Conservation (phyloP, 202 grass and related monocot species). For the Setaria italica region DNA sequence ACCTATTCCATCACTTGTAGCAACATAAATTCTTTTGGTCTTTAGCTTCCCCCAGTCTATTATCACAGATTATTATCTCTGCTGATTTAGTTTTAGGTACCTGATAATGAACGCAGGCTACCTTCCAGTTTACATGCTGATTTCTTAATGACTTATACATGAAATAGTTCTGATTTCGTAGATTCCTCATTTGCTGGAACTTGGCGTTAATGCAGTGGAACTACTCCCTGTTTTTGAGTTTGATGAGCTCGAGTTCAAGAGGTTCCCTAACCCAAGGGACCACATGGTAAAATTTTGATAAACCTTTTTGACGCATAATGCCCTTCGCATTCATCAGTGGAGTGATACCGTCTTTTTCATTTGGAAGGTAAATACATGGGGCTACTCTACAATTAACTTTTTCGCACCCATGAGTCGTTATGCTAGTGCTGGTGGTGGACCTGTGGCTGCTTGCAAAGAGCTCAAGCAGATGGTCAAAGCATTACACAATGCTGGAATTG, state of each 20-base stretch:
- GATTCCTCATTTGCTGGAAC: slow-evolving; percentile 97
- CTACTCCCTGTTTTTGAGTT: slow-evolving; percentile 96
- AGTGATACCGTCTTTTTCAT: slow-evolving; percentile 44
- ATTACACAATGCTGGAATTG: slow-evolving; percentile 96
- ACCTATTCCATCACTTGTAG: slow-evolving; percentile 5
- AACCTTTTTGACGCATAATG: background rate
- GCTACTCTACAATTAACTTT: slow-evolving; percentile 98
- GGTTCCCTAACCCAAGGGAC: slow-evolving; percentile 87
- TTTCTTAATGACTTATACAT: slow-evolving; percentile 38
- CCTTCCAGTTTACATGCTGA: slow-evolving; percentile 28
- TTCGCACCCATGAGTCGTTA: slow-evolving; percentile 99
- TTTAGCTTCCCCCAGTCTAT: background rate
- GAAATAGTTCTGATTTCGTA: slow-evolving; percentile 61
- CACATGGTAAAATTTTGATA: slow-evolving; percentile 52
- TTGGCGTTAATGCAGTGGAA: slow-evolving; percentile 97
- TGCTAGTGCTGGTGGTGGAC: slow-evolving; percentile 92
- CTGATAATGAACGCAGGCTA: slow-evolving; percentile 2
- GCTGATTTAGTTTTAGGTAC: slow-evolving; percentile 32
- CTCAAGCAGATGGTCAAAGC: slow-evolving; percentile 97
- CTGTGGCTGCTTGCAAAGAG: slow-evolving; percentile 80
- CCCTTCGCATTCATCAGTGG: background rate
- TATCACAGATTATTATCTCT: background rate
- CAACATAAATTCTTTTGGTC: background rate
- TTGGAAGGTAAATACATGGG: slow-evolving; percentile 97
- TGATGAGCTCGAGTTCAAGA: slow-evolving; percentile 94